Evolutionary conservation across 257 asterid genomes (phyloP).

Genomic region (Plantago elongata): DNA sequence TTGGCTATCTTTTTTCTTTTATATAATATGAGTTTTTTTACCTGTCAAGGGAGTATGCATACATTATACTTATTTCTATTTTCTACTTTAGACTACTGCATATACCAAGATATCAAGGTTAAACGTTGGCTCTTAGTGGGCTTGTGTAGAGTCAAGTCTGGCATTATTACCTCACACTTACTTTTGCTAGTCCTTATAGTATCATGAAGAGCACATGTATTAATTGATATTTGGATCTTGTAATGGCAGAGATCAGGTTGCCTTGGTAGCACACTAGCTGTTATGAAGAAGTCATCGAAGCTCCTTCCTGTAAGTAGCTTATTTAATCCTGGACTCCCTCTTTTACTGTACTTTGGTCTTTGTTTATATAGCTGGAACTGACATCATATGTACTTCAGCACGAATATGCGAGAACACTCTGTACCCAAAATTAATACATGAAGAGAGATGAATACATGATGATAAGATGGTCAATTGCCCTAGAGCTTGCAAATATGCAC

Average conservation of each 20-base stretch:
- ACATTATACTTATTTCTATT: neutral
- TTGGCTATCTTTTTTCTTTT: slow-evolving; percentile 21
- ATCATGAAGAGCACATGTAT: neutral
- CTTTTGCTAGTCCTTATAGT: slow-evolving; percentile 8
- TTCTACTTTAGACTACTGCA: neutral
- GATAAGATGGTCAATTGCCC: no score
- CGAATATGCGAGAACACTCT: neutral
- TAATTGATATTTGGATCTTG: slow-evolving; percentile 22
- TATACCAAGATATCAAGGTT: slow-evolving; percentile 2
- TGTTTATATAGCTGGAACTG: slow-evolving; percentile 12
- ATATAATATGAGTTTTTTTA: neutral
- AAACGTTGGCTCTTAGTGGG: slow-evolving; percentile 3
- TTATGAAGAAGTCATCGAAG: slow-evolving; percentile 93
- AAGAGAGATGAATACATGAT: no score
- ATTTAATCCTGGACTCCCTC: slow-evolving; percentile 10
- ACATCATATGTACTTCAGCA: slow-evolving; percentile 7
- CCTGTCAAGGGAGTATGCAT: neutral
- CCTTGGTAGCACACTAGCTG: slow-evolving; percentile 94
- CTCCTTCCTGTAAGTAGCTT: slow-evolving; percentile 79
- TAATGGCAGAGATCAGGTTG: slow-evolving; percentile 80
- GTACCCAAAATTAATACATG: no score
- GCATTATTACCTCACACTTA: slow-evolving; percentile 5
- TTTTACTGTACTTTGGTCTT: slow-evolving; percentile 1
- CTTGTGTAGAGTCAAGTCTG: slow-evolving; percentile 4
- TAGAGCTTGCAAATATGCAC: no score